Conservation (phyloP, 345 rosid species). For the Eucalyptus sp. region DNA sequence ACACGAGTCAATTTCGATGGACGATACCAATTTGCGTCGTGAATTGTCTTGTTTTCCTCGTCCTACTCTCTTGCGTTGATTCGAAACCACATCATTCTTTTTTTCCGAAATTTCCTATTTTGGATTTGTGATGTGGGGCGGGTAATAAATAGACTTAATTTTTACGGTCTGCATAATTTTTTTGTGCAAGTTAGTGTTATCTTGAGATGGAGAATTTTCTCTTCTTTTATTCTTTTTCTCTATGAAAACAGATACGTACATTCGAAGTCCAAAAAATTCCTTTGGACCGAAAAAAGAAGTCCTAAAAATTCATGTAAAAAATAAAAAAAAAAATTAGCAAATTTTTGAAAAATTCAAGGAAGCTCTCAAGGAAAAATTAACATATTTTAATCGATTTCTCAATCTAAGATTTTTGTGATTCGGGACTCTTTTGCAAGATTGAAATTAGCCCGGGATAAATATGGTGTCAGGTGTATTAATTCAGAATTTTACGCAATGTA, state of each 20-base stretch:
- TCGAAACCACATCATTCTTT: background rate
- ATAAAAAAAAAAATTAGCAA: background rate
- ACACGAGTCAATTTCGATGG: background rate
- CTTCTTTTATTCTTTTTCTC: background rate
- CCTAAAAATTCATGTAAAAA: no score
- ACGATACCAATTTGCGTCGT: background rate
- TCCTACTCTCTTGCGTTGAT: background rate
- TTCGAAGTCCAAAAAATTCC: no score
- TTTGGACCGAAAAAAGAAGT: no score
- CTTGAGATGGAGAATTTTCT: no score
- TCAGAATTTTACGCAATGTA: accelerated
- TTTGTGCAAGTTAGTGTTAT: no score
- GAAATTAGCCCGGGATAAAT: accelerated
- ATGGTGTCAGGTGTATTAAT: accelerated
- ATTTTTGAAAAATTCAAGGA: background rate
- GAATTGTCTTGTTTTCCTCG: background rate
- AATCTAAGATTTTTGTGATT: background rate
- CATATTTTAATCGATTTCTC: accelerated
- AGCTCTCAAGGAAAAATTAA: background rate
- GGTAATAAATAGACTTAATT: no score
- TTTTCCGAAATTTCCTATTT: background rate
- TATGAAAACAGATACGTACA: background rate
- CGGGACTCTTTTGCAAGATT: accelerated
- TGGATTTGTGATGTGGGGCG: background rate
- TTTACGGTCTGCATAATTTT: no score